Percentiles rank a stretch among this genome's conserved stretches.
These are phyloP conservation scores for Alisma plantagoaquatica DNA, from an alignment of 106 monocot genomes.

Conservation along the genomic window DNA sequence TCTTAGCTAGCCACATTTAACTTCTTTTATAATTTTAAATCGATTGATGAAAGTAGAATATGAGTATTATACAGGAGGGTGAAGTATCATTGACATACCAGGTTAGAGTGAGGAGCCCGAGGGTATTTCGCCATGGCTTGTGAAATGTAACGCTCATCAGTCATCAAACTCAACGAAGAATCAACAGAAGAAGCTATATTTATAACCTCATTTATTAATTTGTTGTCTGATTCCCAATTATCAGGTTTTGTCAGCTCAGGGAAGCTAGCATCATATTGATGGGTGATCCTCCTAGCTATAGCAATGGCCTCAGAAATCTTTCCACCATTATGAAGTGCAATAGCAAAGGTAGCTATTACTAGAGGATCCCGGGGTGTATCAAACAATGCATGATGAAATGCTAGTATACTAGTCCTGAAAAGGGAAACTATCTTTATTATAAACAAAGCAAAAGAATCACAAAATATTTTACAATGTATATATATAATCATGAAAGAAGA, in stretches of 20 bases:
- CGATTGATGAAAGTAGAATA: too few species aligned
- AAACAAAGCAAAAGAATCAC: too few species aligned
- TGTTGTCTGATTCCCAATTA: conserved; percentile 21
- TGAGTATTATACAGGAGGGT: too few species aligned
- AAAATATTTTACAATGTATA: too few species aligned
- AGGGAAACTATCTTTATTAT: too few species aligned
- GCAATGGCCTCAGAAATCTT: conserved; percentile 55
- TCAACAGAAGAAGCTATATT: conserved; percentile 37
- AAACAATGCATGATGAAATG: conserved; percentile 75
- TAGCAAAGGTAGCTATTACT: conserved; percentile 59
- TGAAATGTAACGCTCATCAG: conserved; percentile 56
- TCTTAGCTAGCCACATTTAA: too few species aligned
- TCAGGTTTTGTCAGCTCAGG: conserved; percentile 47
- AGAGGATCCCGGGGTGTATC: conserved; percentile 50
- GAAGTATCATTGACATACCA: too few species aligned
- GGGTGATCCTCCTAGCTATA: conserved; percentile 48
- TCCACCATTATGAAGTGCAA: conserved; percentile 88
- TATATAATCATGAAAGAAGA: too few species aligned
- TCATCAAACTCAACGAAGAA: conserved; percentile 61
- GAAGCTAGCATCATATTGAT: conserved; percentile 32
- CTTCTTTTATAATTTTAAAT: too few species aligned
- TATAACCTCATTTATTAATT: conserved; percentile 39
- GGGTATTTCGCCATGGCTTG: conserved; percentile 72
- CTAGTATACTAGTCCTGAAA: conserved; percentile 67
- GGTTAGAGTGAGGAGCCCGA: conserved; percentile 72